phyloP scores from a whole-genome alignment of 1,284 basidiomycete genomes.

The Cutaneotrichosporon cavernicola region DNA sequence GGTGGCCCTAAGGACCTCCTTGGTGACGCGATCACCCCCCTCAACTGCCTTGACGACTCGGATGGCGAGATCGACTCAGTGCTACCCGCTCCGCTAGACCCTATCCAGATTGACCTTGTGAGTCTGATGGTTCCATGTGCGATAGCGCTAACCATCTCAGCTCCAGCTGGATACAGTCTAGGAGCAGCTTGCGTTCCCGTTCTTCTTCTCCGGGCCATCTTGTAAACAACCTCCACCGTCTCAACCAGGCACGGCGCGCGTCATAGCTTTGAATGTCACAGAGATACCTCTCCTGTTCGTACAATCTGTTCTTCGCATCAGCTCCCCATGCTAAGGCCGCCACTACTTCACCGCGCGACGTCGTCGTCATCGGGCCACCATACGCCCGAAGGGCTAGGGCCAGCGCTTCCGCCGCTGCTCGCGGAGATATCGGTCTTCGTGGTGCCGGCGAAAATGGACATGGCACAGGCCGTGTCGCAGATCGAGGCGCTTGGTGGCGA shows the following conservation, averaged over 20 bases:
- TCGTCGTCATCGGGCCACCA: constrained; percentile 1
- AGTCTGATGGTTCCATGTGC: neutral
- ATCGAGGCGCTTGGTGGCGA: constrained; percentile 48
- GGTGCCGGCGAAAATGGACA: constrained; percentile 47
- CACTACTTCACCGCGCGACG: neutral
- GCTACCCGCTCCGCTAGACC: neutral
- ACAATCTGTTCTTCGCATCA: neutral
- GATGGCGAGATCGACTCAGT: neutral
- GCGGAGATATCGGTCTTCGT: constrained; percentile 45
- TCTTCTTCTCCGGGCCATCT: no score
- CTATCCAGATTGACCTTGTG: neutral
- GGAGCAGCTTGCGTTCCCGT: neutral
- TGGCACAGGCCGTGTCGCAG: constrained; percentile 21
- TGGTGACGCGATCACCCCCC: neutral
- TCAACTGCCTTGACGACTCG: neutral
- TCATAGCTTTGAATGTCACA: neutral
- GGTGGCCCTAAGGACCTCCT: neutral
- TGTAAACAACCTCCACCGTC: neutral
- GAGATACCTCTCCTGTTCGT: no score
- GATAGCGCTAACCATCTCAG: neutral
- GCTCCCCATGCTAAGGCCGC: neutral
- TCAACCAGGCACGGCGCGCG: constrained; percentile 4
- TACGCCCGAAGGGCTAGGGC: neutral
- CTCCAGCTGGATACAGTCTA: neutral
- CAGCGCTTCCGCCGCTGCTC: constrained; percentile 37